A percentile compares a stretch with the other conserved stretches of the same genome.
Conservation (phyloP, 129 eudicot genomes). For the Flaveria bidentis region DNA sequence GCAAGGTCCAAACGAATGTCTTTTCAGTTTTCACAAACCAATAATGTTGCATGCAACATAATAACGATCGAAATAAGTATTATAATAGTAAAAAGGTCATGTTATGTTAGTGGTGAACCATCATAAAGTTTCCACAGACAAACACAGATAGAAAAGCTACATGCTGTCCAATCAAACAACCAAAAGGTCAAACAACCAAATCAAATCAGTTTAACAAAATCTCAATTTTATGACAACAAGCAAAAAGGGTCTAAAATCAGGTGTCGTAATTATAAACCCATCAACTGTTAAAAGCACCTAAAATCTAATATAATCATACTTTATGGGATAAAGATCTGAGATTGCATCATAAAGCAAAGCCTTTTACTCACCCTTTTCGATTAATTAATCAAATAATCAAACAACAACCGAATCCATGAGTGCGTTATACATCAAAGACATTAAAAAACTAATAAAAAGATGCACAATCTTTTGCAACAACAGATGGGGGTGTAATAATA, state of each 20-base stretch:
- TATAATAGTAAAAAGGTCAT: slow-evolving; percentile 11
- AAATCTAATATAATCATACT: not conserved
- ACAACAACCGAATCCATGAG: slow-evolving; percentile 9
- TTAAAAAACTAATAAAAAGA: not conserved
- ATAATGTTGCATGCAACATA: not conserved
- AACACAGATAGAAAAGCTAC: not conserved
- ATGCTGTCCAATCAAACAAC: slow-evolving; percentile 16
- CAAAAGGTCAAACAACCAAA: not conserved
- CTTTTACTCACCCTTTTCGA: too few species aligned
- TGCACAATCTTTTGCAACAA: too few species aligned
- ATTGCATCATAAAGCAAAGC: slow-evolving; percentile 32
- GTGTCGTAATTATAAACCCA: not conserved
- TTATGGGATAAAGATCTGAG: slow-evolving; percentile 1
- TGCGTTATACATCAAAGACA: slow-evolving; percentile 13
- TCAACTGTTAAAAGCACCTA: not conserved
- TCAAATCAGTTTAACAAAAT: not conserved
- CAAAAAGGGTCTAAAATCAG: not conserved
- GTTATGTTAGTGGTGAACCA: slow-evolving; percentile 29
- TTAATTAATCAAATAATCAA: too few species aligned
- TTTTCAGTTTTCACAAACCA: not conserved
- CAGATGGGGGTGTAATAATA: too few species aligned
- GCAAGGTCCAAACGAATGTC: too few species aligned
- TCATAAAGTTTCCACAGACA: slow-evolving; percentile 20
- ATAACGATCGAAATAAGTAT: not conserved
- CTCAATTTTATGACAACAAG: not conserved